A percentile compares a stretch with the other conserved stretches of the same genome.
These are phyloP conservation scores for Pythium brachiatum DNA, from an alignment of 352 stramenopile genomes.

Conservation along the genomic window DNA sequence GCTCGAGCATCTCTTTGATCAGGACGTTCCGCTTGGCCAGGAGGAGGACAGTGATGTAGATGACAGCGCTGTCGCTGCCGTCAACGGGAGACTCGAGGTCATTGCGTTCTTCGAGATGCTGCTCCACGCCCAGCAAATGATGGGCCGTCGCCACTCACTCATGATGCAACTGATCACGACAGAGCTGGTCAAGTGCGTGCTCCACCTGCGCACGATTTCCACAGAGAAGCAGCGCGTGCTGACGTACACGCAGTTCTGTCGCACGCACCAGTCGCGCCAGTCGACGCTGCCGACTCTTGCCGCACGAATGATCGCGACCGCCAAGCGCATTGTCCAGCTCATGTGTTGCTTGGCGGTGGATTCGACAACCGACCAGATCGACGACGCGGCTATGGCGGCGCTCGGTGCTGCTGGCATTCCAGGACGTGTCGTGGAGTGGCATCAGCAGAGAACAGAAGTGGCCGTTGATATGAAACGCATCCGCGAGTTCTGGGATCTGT, in stretches of 20 bases:
- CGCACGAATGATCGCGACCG: constrained; percentile 19
- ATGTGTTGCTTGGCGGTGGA: constrained; percentile 38
- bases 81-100: constrained; percentile 15
- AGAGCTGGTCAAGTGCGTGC: constrained; percentile 13
- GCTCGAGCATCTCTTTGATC: background rate
- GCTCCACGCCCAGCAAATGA: background rate
- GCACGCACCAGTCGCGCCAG: background rate
- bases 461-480: constrained; percentile 2
- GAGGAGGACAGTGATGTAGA: background rate
- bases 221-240: constrained; percentile 19
- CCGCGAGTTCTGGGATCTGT: constrained; percentile 21
- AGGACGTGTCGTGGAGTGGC: constrained; percentile 8
- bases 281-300: background rate
- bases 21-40: constrained; percentile 4
- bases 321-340: constrained; percentile 39
- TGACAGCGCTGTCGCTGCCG: background rate
- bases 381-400: constrained; percentile 22
- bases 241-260: constrained; percentile 7
- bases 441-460: constrained; percentile 6
- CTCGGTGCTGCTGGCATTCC: constrained; percentile 27
- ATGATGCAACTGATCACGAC: constrained; percentile 1
- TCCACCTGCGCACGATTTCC: constrained; percentile 10
- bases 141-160: background rate
- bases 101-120: constrained; percentile 15
- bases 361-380: constrained; percentile 24